phyloP scores from a whole-genome alignment of 805 yeast species.

The Metschnikowia aberdeeniae region DNA sequence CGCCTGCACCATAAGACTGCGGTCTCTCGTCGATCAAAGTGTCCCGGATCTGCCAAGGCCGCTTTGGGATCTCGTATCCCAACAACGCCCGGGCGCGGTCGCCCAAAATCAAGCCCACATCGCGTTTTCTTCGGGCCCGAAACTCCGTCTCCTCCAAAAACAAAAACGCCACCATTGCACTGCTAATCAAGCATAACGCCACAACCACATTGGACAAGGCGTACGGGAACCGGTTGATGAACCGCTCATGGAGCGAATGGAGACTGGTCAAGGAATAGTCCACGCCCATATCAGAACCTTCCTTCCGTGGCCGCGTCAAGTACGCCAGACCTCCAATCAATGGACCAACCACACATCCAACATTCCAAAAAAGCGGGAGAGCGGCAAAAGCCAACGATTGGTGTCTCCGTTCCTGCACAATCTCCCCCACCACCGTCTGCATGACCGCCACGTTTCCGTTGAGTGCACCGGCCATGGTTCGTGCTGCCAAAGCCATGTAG shows the following conservation, averaged over 20 bases:
- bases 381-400: conserved; percentile 30
- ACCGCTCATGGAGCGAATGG: conserved; percentile 21
- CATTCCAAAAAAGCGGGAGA: conserved; percentile 30
- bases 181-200: conserved; percentile 22
- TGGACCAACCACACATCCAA: conserved; percentile 31
- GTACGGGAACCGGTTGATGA: conserved; percentile 31
- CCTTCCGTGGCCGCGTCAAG: conserved; percentile 24
- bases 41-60: conserved; percentile 26
- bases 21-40: too few relatives aligned
- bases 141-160: conserved; percentile 38
- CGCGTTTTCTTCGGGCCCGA: conserved; percentile 25
- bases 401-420: conserved; percentile 27
- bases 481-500: conserved; percentile 27
- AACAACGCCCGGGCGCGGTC: conserved; percentile 25
- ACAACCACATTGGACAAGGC: conserved; percentile 38
- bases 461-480: conserved; percentile 26
- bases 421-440: conserved; percentile 29
- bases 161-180: conserved; percentile 28
- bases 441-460: conserved; percentile 32
- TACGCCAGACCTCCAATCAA: conserved; percentile 29
- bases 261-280: not conserved
- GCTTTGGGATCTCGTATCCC: conserved; percentile 23
- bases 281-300: not conserved
- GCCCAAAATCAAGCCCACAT: conserved; percentile 32
- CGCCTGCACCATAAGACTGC: too few relatives aligned